phyloP scores from a whole-genome alignment of 108 stramenopile genomes.

The Parietichytrium sp. region DNA sequence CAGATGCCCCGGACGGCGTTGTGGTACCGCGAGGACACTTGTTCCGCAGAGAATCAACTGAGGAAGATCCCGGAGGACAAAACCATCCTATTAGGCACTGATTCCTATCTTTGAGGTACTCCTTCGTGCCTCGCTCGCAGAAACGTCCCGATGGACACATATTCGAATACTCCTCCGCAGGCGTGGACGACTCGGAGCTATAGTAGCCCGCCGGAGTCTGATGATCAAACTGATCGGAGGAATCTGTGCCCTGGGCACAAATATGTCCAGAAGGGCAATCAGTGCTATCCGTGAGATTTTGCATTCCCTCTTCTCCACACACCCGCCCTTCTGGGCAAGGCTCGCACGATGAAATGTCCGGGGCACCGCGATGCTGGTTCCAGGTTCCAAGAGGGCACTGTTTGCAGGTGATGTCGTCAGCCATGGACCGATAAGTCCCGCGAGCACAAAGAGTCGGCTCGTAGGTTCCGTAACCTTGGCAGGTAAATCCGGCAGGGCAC shows the following conservation, averaged over 20 bases:
- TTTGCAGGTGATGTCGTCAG: conserved; percentile 73
- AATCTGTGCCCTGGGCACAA: conserved; percentile 70
- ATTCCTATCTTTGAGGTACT: conserved; percentile 54
- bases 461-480: conserved; percentile 76
- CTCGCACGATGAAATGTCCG: conserved; percentile 76
- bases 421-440: conserved; percentile 72
- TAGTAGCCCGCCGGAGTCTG: conserved; percentile 68
- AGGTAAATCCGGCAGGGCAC: conserved; percentile 76
- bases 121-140: conserved; percentile 67
- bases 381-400: conserved; percentile 75
- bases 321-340: conserved; percentile 74
- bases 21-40: conserved; percentile 70
- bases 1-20: conserved; percentile 54
- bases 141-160: conserved; percentile 64
- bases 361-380: conserved; percentile 64
- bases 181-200: conserved; percentile 60
- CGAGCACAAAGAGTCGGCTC: conserved; percentile 72
- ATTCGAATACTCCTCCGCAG: conserved; percentile 56
- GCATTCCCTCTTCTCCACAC: conserved; percentile 68
- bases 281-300: conserved; percentile 51
- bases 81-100: conserved; percentile 70
- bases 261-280: conserved; percentile 69
- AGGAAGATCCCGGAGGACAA: conserved; percentile 68
- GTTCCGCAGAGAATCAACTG: conserved; percentile 42
- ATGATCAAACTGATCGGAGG: conserved; percentile 64